Base-by-base conservation (phyloP, 2,329 filamentous ascomycete genomes). In the Arthrocladium fulminans region DNA sequence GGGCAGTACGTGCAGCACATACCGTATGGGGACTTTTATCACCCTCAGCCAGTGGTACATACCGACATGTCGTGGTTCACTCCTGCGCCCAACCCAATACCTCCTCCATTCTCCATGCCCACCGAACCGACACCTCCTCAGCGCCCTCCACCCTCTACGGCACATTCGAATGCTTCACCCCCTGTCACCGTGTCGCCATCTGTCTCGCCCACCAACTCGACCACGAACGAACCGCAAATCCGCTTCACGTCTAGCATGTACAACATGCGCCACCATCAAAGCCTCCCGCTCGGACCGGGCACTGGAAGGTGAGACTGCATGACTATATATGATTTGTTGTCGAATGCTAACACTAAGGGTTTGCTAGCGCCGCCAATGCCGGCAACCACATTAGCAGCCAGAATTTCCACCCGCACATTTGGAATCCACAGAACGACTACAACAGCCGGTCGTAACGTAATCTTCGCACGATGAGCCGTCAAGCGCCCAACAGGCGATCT, bases 151-250 rank as follows among this genome's bases (percentile, higher is more conserved):
- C 8, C 24, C 7, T 32, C 41, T 27, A 20, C 17, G 15, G n/a
- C 22, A 12, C 23, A 8, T 3, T 30, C 41, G 13, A 30, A n/a
- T 8, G 30, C 41, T 13, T 25, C 41, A 8, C 41, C 13, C 8
- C 32, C 41, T 30, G 27, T 32, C n/a, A 44, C 41, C 8, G 6
- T 44, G 12, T 20, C 41, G n/a, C 41, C 41, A n/a, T 32, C 41
- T 29, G 25, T 27, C 2, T 12, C 19, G 3, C 6, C 37, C 9
- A 10, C 27, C 17, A n/a, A 13, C 12, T 3, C 40, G 9, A 32
- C 41, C n/a, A 20, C 3, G 6, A 30, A 15, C 24, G 41, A 44
- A 19, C 41, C 41, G 12, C 23, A 32, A 19, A 30, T 44, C 15
- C 41, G 41, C 17, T 32, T 44, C 13, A 13, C 39, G 5, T 8